Evolutionary conservation across 495 filamentous ascomycete genomes (phyloP).

Genomic region (Hypoxylon fuscum): DNA sequence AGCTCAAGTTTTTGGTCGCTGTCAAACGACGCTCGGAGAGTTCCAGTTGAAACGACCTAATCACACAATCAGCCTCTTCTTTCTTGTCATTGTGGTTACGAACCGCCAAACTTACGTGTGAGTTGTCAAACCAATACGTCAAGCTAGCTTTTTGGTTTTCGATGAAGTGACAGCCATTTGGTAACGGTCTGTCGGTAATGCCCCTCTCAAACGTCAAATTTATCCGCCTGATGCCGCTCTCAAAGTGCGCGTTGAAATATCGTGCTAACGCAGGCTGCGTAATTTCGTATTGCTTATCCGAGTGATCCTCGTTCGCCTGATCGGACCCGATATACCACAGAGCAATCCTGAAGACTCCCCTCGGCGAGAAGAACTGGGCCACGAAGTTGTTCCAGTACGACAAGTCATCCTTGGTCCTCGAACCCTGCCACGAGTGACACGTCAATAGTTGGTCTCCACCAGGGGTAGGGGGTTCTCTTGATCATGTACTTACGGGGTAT

Average conservation of each 20-base stretch:
- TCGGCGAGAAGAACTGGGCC: conserved; percentile 75
- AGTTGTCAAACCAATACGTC: conserved; percentile 77
- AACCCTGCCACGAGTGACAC: conserved; percentile 50
- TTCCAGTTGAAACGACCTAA: conserved; percentile 71
- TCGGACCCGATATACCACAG: conserved; percentile 55
- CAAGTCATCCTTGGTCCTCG: conserved; percentile 68
- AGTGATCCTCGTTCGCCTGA: conserved; percentile 46
- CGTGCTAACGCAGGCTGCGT: conserved; percentile 76
- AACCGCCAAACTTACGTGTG: conserved; percentile 63
- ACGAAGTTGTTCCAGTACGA: conserved; percentile 80
- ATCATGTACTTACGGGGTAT: conserved; percentile 61
- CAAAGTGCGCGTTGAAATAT: conserved; percentile 83
- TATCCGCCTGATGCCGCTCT: conserved; percentile 81
- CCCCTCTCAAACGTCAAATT: conserved; percentile 76
- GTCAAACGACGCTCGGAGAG: conserved; percentile 72
- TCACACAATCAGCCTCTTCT: conserved; percentile 34
- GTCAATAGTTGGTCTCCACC: conserved; percentile 17
- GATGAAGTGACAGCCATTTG: conserved; percentile 70
- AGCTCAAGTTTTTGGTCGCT: conserved; percentile 74
- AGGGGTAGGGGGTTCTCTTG: too few species aligned
- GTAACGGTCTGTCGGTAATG: conserved; percentile 61
- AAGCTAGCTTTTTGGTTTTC: conserved; percentile 70
- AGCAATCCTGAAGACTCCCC: conserved; percentile 72
- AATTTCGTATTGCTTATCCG: conserved; percentile 80
- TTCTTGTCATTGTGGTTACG: not conserved